Base-by-base conservation (phyloP, 306 rosid species). In the Sicyos baderoa region DNA sequence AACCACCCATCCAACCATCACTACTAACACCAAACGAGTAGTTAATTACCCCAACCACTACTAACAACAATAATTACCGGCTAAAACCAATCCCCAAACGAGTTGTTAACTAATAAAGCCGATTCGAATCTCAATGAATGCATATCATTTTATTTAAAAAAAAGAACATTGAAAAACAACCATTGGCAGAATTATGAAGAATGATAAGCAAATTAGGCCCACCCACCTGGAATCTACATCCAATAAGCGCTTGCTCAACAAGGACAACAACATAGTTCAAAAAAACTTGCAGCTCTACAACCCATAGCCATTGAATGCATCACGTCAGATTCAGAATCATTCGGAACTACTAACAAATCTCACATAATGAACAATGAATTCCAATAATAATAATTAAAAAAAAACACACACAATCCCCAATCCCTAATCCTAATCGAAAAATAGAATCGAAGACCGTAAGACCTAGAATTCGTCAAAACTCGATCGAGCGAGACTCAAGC, bases 241-340 rank as follows among this genome's bases (percentile, higher is more conserved):
- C 91, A 93, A 89, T 11, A 85, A 74, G 74, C 97, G 96, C 84
- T 85, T 88, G 85, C 98, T 89, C 83, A 93, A 47, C 82, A 88
- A 88, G 87, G 98, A 93, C 91, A 93, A 89, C 94, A 93, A 85
- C 98, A 93, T 93, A 75, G 85, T 88, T 93, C 77, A 77, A 75
- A 71, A 84, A 77, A 80, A 83, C 40, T 59, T 56, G 55, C 27
- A 63, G 52, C 42, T 63, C 69, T 19, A 63, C 45, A 10, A 68
- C 56, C 72, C 72, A 68, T 68, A 68, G 57, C 27, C 48, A 47
- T 50, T 12, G 50, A 22, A 45, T 68, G 49, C 72, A 35, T 68
- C 72, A 68, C 54, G 50, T 42, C 55, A 49, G 50, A 45, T 21
- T 68, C 54, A 49, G 44, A 47, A 45, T 19, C 72, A 68, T 68